Percentiles rank a stretch among this genome's conserved stretches.
Evolutionary conservation across 805 yeast genomes (phyloP).

Genomic region (Zygotorulaspora sp.): DNA sequence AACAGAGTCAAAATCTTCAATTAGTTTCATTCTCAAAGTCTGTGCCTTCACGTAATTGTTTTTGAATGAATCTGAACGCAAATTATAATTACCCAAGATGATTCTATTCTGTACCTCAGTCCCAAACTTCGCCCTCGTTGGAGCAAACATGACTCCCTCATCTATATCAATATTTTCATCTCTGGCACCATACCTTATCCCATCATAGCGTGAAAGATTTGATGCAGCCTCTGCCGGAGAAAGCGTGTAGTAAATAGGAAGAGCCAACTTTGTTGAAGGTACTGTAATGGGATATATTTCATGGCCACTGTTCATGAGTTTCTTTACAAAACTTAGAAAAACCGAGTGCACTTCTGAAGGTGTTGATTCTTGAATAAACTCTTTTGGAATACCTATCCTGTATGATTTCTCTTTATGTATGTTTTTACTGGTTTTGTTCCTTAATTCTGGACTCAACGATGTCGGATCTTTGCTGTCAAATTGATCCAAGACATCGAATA

Average conservation of each 20-base stretch:
- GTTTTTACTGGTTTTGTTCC: slow-evolving; percentile 30
- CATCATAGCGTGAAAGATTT: slow-evolving; percentile 85
- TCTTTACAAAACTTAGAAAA: slow-evolving; percentile 45
- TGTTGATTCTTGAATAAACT: slow-evolving; percentile 56
- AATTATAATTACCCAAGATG: slow-evolving; percentile 77
- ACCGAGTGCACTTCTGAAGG: slow-evolving; percentile 42
- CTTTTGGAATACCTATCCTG: slow-evolving; percentile 69
- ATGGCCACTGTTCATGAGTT: slow-evolving; percentile 45
- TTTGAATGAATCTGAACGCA: slow-evolving; percentile 64
- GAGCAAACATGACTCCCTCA: slow-evolving; percentile 43
- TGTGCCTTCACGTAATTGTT: slow-evolving; percentile 79
- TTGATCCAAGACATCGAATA: slow-evolving; percentile 52
- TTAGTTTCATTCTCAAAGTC: slow-evolving; percentile 53
- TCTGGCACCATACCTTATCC: slow-evolving; percentile 74
- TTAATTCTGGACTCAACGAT: slow-evolving; percentile 38
- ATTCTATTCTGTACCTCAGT: slow-evolving; percentile 79
- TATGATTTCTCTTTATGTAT: slow-evolving; percentile 25
- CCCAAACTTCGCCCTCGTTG: slow-evolving; percentile 68
- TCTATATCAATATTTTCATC: slow-evolving; percentile 34
- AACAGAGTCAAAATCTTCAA: slow-evolving; percentile 58
- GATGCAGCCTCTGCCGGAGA: slow-evolving; percentile 95
- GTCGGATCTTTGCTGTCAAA: slow-evolving; percentile 81
- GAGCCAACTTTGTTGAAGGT: slow-evolving; percentile 59
- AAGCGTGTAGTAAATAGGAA: slow-evolving; percentile 81
- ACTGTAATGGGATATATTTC: slow-evolving; percentile 60